phyloP scores from a whole-genome alignment of 441 rosid genomes.

The Sinapis alba region DNA sequence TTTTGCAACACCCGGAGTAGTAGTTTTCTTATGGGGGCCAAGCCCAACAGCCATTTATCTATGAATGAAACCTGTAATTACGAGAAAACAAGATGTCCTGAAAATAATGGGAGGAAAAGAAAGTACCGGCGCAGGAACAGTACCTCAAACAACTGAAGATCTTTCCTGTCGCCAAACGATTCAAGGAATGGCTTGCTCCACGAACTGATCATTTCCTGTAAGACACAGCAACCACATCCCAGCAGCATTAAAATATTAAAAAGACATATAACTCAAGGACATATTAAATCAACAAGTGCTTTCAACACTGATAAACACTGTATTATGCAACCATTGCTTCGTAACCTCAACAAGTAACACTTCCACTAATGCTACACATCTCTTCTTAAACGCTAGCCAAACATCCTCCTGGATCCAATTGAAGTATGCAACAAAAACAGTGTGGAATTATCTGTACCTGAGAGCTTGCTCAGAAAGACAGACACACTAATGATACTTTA shows the following conservation, averaged over 20 bases:
- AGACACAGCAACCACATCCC: conserved; percentile 30
- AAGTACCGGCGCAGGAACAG: not conserved
- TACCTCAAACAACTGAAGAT: conserved; percentile 83
- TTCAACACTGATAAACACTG: not conserved
- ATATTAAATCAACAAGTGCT: not conserved
- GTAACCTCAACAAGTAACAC: not conserved
- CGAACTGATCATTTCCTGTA: conserved; percentile 75
- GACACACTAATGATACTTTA: conserved; percentile 67
- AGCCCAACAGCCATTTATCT: conserved; percentile 74
- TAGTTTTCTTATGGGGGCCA: conserved; percentile 58
- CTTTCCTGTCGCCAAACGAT: conserved; percentile 52
- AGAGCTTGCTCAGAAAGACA: conserved; percentile 83
- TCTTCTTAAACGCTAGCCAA: not conserved
- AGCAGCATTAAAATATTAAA: not conserved
- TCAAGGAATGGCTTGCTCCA: conserved; percentile 78
- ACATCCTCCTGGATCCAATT: not conserved
- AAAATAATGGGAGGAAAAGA: conserved; percentile 1
- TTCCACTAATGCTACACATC: not conserved
- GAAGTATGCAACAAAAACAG: not conserved
- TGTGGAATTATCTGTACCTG: conserved; percentile 48
- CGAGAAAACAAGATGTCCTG: not conserved
- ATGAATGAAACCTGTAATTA: conserved; percentile 69
- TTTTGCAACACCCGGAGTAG: conserved; percentile 72
- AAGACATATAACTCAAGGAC: not conserved
- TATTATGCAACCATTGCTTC: not conserved